Base-by-base conservation (phyloP, 495 filamentous ascomycete species). In the Amniculicola lignicola region DNA sequence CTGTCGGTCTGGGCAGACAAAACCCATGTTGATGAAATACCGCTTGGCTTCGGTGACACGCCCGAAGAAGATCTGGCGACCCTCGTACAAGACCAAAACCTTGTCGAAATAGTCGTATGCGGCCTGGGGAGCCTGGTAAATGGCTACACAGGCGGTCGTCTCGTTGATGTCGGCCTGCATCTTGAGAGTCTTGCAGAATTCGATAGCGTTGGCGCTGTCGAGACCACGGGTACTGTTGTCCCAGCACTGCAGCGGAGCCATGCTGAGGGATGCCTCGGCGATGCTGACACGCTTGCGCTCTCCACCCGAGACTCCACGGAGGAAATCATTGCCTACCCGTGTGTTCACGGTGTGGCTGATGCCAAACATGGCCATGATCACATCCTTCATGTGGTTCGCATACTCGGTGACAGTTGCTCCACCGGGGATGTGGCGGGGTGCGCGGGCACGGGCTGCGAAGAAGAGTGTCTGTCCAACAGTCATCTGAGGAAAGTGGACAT, bases 1-100 rank as follows among this genome's bases (percentile, higher is more conserved):
- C 74, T 79, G 76, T 67, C 79, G 68, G 56, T 77, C 69, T 57
- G 79, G 81, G 73, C 82, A 69, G 61, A 74, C 40, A 76, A 80
- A 86, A 0, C 83, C 82, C 70, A 85, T 78, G 39, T 81, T 71
- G 9, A 72, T 27, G 66, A 79, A 71, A 53, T 73, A 74, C 29
- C 46, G 49, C 45, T 59, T 64, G 10, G 71, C 71, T 10, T 62
- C 46, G 1, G 29, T 54, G 4, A 54, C 59, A 12, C 29, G 47
- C 15, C 71, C 71, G 47, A 74, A 74, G 63, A 49, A 74, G 54
- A 72, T 72, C 58, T 72, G 69, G 5, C 69, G 65, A 22, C 71
- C 71, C 36, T 71, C 69, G 54, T 74, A 71, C 10, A 74, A 58
- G 2, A 74, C 67, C n/a, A 71, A 22, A 10, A 61, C 71, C 46